Conservation (phyloP, 169 alveolate genomes). For the Eimeria sp. region DNA sequence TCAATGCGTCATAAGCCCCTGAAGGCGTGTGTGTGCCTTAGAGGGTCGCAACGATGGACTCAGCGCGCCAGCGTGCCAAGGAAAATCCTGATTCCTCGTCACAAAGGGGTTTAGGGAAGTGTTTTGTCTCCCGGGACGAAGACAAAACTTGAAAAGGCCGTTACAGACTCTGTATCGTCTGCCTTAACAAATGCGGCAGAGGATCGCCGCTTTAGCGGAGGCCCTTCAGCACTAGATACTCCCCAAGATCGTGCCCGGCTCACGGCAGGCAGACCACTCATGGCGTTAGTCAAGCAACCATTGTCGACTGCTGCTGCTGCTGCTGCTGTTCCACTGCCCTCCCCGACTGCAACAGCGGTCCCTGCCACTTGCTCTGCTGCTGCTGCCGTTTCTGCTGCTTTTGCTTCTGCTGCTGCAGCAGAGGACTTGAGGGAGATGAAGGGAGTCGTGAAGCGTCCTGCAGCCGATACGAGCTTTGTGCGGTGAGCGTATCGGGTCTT, state of each 20-base stretch:
- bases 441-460: background rate
- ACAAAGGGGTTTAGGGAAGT: background rate
- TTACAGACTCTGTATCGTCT: conserved; percentile 16
- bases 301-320: background rate
- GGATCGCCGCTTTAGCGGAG: conserved; percentile 19
- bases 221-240: background rate
- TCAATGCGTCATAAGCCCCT: background rate
- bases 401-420: background rate
- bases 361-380: background rate
- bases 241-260: background rate
- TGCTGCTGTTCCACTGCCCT: background rate
- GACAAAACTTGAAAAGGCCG: conserved; percentile 8
- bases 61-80: background rate
- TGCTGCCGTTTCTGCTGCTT: background rate
- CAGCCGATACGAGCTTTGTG: conserved; percentile 3
- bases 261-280: background rate
- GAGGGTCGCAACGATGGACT: too few relatives aligned
- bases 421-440: background rate
- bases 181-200: conserved; percentile 46
- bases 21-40: background rate
- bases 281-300: background rate
- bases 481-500: conserved; percentile 45
- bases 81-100: background rate
- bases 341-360: background rate
- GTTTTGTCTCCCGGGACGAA: background rate